Evolutionary conservation across 129 eudicot species (phyloP).

Genomic region (Helichrysum umbraculigerum): DNA sequence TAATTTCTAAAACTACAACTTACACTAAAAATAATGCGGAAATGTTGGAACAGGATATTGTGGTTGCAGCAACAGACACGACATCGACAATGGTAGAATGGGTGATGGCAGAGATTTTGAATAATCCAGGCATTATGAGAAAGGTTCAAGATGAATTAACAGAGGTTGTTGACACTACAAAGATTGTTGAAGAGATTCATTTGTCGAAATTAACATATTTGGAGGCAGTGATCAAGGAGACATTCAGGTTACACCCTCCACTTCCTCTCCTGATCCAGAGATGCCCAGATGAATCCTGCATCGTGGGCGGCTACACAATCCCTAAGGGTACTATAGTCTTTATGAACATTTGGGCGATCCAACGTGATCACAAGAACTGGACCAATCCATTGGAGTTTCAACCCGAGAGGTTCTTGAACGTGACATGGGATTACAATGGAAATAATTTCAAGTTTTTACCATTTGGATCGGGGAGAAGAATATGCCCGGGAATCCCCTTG

Average conservation of each 20-base stretch:
- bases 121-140: slow-evolving; percentile 24
- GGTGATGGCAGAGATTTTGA: slow-evolving; percentile 41
- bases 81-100: slow-evolving; percentile 44
- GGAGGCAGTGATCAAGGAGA: slow-evolving; percentile 47
- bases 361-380: slow-evolving; percentile 43
- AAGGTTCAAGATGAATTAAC: slow-evolving; percentile 39
- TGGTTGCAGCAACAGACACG: slow-evolving; percentile 42
- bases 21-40: too few species aligned
- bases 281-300: slow-evolving; percentile 35
- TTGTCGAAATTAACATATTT: slow-evolving; percentile 35
- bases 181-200: slow-evolving; percentile 41
- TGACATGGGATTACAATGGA: slow-evolving; percentile 45
- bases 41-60: slow-evolving; percentile 23
- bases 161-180: slow-evolving; percentile 35
- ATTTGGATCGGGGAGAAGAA: slow-evolving; percentile 53
- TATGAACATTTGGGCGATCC: slow-evolving; percentile 43
- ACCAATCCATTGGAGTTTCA: slow-evolving; percentile 41
- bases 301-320: slow-evolving; percentile 35
- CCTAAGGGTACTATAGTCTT: slow-evolving; percentile 41
- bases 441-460: slow-evolving; percentile 42
- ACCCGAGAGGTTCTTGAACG: slow-evolving; percentile 41
- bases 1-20: not conserved
- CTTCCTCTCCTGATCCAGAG: slow-evolving; percentile 37
- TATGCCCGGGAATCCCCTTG: slow-evolving; percentile 42
- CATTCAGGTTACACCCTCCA: slow-evolving; percentile 42